Evolutionary conservation across 106 monocot species (phyloP).

Genomic region (Chionographis japonica): DNA sequence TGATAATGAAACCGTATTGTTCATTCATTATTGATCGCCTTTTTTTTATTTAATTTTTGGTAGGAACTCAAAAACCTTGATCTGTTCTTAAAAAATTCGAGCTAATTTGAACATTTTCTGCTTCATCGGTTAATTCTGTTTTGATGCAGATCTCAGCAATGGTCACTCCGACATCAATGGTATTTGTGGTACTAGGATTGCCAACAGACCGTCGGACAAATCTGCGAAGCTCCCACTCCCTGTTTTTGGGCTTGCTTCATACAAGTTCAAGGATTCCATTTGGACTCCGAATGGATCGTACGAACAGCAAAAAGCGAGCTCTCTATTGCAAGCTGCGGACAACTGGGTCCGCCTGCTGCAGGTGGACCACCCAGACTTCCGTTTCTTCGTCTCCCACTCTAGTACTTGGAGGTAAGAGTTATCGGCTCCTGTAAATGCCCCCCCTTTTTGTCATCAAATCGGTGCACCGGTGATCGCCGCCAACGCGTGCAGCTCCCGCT

Average conservation of each 20-base stretch:
- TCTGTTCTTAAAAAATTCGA: no score
- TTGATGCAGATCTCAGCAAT: slow-evolving; percentile 30
- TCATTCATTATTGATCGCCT: background rate
- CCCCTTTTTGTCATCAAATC: background rate
- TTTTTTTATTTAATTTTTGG: background rate
- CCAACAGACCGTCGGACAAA: slow-evolving; percentile 6
- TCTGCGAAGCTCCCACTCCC: slow-evolving; percentile 50
- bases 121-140: background rate
- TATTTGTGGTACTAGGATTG: slow-evolving; percentile 8
- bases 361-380: slow-evolving; percentile 84
- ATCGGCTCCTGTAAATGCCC: background rate
- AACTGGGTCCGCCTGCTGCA: slow-evolving; percentile 59
- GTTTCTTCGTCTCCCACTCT: slow-evolving; percentile 57
- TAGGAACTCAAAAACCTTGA: no score
- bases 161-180: slow-evolving; percentile 12
- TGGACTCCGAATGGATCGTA: slow-evolving; percentile 47
- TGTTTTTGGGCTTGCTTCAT: slow-evolving; percentile 78
- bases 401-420: slow-evolving; percentile 15
- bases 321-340: slow-evolving; percentile 64
- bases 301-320: slow-evolving; percentile 46
- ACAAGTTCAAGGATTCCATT: slow-evolving; percentile 75
- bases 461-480: no score
- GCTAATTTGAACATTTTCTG: no score
- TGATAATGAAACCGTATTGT: background rate
- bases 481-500: no score